phyloP scores from a whole-genome alignment of 2,329 filamentous ascomycete genomes.

The Sordariomycetes sp. region DNA sequence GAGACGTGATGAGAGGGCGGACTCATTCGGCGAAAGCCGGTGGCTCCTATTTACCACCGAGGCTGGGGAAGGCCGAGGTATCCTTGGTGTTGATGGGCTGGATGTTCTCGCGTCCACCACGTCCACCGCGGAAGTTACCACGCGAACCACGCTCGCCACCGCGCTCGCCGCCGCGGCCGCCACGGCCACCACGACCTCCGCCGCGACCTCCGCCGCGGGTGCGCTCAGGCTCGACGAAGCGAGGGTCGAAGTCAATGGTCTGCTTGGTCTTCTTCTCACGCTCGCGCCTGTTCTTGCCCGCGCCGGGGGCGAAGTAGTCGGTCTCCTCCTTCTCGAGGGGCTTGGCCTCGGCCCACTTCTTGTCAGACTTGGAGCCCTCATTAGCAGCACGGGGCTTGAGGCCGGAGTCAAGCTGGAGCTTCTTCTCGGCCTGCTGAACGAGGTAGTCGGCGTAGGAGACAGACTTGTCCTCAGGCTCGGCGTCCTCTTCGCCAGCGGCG shows the following conservation, averaged over 20 bases:
- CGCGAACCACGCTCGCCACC: conserved; percentile 34
- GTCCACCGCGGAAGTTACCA: conserved; percentile 37
- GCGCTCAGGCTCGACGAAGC: conserved; percentile 64
- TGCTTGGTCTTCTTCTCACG: conserved; percentile 91
- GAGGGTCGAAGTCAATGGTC: conserved; percentile 79
- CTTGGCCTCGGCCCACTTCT: conserved; percentile 90
- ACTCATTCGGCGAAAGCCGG: neutral
- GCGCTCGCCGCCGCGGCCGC: conserved; percentile 39
- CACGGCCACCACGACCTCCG: conserved; percentile 37
- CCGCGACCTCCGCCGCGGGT: conserved; percentile 42
- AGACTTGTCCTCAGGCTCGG: conserved; percentile 73
- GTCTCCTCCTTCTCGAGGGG: conserved; percentile 56
- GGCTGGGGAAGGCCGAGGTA: conserved; percentile 51
- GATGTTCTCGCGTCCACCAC: conserved; percentile 28
- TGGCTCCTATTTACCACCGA: conserved; percentile 39
- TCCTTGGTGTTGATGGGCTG: conserved; percentile 48
- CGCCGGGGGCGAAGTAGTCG: conserved; percentile 66
- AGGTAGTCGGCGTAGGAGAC: conserved; percentile 88
- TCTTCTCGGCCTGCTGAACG: conserved; percentile 63
- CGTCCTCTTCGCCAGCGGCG: conserved; percentile 32
- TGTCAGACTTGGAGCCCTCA: conserved; percentile 78
- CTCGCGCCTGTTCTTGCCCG: conserved; percentile 74
- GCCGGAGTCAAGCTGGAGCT: conserved; percentile 50
- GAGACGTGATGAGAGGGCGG: too few relatives aligned
- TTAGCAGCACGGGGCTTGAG: conserved; percentile 81